Percentiles rank a stretch among this genome's conserved stretches.
Conservation (phyloP, 352 stramenopile species). For the Peronospora destructor region DNA sequence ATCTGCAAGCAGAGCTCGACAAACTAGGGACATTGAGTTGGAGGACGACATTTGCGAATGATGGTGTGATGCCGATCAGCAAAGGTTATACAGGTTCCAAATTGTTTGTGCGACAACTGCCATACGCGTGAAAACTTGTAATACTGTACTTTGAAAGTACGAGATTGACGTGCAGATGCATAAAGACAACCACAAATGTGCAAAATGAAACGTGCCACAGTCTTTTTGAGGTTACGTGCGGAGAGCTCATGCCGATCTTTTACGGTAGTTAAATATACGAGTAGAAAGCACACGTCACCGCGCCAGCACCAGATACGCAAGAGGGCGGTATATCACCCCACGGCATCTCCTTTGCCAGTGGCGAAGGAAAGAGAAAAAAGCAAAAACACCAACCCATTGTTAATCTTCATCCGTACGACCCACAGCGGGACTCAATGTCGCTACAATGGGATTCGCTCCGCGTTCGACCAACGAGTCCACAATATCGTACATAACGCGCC, state of each 20-base stretch:
- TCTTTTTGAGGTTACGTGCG: conserved; percentile 4
- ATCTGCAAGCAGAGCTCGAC: too few species aligned
- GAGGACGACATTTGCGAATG: too few species aligned
- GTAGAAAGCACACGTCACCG: conserved; percentile 26
- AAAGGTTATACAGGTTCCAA: too few species aligned
- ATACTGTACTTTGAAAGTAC: too few species aligned
- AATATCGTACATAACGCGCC: conserved; percentile 28
- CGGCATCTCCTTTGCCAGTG: conserved; percentile 9
- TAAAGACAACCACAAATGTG: not conserved
- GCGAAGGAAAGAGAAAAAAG: conserved; percentile 14
- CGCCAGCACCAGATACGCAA: conserved; percentile 8
- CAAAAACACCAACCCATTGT: conserved; percentile 15
- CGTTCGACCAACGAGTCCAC: conserved; percentile 26
- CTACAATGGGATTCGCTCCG: conserved; percentile 18
- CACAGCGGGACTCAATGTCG: conserved; percentile 9
- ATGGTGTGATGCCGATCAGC: too few species aligned
- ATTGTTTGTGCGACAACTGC: too few species aligned
- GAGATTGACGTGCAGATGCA: not conserved
- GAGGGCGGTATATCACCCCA: conserved; percentile 5
- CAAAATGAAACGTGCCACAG: not conserved
- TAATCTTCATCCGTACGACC: conserved; percentile 20
- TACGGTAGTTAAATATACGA: conserved; percentile 39
- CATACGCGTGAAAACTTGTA: too few species aligned
- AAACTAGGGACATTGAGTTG: too few species aligned
- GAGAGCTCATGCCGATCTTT: conserved; percentile 26